These are phyloP conservation scores for Colletotrichum higginsianum DNA, from an alignment of 2,329 filamentous ascomycete species.

Conservation along the genomic window DNA sequence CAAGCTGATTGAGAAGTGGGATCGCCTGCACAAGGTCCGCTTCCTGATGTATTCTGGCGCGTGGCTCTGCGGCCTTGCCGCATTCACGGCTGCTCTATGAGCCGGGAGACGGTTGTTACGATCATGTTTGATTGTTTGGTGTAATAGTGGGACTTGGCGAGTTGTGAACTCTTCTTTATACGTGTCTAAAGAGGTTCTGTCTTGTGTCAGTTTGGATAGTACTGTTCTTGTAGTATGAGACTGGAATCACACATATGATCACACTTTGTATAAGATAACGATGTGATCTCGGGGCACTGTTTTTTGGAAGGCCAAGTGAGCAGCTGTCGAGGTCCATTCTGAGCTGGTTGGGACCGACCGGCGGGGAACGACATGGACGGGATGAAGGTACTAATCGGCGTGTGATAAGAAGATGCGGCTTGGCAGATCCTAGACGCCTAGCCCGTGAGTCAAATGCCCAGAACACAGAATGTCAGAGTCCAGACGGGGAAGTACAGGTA, in stretches of 20 bases:
- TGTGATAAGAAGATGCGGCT: too few relatives aligned
- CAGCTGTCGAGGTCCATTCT: neutral
- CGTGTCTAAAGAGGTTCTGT: neutral
- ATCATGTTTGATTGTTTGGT: neutral
- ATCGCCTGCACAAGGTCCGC: conserved; percentile 12
- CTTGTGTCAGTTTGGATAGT: neutral
- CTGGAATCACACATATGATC: neutral
- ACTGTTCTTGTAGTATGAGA: neutral
- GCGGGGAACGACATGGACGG: neutral
- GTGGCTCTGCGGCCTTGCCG: conserved; percentile 5
- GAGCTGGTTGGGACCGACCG: neutral
- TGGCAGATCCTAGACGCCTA: too few relatives aligned
- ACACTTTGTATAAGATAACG: too few relatives aligned
- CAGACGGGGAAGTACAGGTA: neutral
- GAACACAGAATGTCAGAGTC: too few relatives aligned
- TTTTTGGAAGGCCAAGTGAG: neutral
- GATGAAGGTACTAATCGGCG: too few relatives aligned
- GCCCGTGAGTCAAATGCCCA: too few relatives aligned
- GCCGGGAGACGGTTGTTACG: neutral
- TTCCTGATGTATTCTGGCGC: conserved; percentile 7
- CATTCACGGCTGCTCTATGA: neutral
- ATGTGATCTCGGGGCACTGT: neutral
- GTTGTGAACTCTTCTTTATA: neutral
- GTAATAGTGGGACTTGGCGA: neutral
- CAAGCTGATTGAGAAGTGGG: conserved; percentile 19